phyloP scores from a whole-genome alignment of 768 basidiomycete species.

The Russula sp. region DNA sequence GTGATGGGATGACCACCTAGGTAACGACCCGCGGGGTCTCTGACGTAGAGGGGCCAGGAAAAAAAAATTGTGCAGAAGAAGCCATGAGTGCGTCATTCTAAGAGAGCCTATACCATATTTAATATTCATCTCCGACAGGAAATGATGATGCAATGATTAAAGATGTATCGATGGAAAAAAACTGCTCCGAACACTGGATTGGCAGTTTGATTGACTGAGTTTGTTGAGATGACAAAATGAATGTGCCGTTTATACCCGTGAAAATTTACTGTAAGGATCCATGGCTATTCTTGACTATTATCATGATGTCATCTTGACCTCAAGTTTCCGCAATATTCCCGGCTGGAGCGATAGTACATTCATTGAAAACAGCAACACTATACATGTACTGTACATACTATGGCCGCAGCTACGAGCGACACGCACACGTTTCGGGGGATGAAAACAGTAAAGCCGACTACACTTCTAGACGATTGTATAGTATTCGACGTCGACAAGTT shows the following conservation, averaged over 20 bases:
- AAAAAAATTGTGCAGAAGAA: slow-evolving; percentile 1
- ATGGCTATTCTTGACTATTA: too few relatives aligned
- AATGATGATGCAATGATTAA: slow-evolving; percentile 1
- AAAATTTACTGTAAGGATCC: neutral
- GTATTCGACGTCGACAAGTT: slow-evolving; percentile 19
- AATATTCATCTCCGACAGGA: neutral
- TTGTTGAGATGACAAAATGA: neutral
- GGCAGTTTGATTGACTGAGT: neutral
- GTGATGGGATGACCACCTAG: neutral
- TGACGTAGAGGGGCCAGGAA: slow-evolving; percentile 8
- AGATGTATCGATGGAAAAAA: neutral
- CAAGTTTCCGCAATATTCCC: neutral
- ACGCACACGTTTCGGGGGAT: neutral
- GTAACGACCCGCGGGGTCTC: neutral
- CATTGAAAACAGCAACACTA: slow-evolving; percentile 8
- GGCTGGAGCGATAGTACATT: neutral
- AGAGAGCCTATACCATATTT: neutral
- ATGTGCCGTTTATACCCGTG: neutral
- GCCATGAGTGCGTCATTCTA: neutral
- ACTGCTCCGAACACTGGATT: neutral
- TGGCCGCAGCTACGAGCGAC: neutral
- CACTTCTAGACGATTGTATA: slow-evolving; percentile 5
- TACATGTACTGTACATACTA: slow-evolving; percentile 2
- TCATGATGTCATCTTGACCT: neutral
- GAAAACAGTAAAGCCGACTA: slow-evolving; percentile 8